phyloP scores from a whole-genome alignment of 768 basidiomycete genomes.

The Phylloporus rhodoxanthus region DNA sequence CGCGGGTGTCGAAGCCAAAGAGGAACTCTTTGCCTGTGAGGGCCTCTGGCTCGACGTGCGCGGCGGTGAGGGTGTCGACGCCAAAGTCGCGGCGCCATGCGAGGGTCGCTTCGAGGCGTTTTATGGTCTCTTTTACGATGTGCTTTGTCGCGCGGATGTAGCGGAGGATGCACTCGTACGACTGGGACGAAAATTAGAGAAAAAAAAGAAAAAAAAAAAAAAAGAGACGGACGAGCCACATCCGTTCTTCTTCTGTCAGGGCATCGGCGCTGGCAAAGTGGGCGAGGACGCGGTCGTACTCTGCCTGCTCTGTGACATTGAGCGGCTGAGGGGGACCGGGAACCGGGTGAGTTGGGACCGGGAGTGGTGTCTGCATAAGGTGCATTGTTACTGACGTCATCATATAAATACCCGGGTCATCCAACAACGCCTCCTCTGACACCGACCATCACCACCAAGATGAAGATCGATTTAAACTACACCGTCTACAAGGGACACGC shows the following conservation, averaged over 20 bases:
- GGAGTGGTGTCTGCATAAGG: constrained; percentile 11
- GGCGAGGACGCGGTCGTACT: constrained; percentile 50
- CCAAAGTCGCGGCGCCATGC: constrained; percentile 80
- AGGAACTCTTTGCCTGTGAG: constrained; percentile 78
- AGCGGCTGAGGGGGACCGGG: constrained; percentile 34
- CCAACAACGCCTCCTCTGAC: rapidly evolving
- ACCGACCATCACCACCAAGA: constrained; percentile 1
- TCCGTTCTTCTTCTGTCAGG: constrained; percentile 62
- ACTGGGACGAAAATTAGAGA: constrained; percentile 22
- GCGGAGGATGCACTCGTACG: constrained; percentile 69
- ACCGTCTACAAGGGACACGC: constrained; percentile 29
- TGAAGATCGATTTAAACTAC: constrained; percentile 21
- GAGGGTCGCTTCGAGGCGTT: constrained; percentile 64
- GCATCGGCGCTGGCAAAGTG: constrained; percentile 51
- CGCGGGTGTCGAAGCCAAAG: constrained; percentile 66
- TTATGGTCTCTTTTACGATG: constrained; percentile 51
- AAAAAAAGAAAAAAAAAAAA: not conserved
- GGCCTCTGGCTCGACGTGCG: constrained; percentile 69
- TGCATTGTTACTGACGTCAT: not conserved
- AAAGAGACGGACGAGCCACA: constrained; percentile 57
- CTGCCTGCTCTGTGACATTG: constrained; percentile 40
- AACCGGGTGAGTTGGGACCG: constrained; percentile 23
- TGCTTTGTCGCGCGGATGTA: constrained; percentile 79
- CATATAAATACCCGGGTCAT: not conserved
- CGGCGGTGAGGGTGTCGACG: constrained; percentile 53